Evolutionary conservation across 345 rosid genomes (phyloP).

Genomic region (Barbarea vulgaris): DNA sequence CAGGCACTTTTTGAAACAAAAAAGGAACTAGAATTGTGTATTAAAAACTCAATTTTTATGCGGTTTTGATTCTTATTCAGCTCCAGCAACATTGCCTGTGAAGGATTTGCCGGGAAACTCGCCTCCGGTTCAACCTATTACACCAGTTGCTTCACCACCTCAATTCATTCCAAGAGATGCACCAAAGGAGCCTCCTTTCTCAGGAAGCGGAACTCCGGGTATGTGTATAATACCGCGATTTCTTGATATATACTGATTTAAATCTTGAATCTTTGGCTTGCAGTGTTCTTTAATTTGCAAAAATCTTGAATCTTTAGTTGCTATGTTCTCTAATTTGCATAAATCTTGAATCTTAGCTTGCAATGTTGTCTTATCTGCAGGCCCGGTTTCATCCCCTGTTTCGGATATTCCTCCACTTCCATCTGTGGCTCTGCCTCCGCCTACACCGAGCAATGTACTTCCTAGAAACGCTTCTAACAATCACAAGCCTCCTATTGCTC

Average conservation of each 20-base stretch:
- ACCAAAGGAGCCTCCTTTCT: constrained; percentile 37
- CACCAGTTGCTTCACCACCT: constrained; percentile 34
- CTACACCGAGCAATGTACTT: constrained; percentile 31
- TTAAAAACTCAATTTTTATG: not conserved
- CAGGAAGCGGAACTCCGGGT: constrained; percentile 32
- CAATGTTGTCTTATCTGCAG: constrained; percentile 30
- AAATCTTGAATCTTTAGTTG: constrained; percentile 5
- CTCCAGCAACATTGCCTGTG: constrained; percentile 31
- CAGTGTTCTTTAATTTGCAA: not conserved
- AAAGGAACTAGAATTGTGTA: not conserved
- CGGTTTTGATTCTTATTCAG: constrained; percentile 9
- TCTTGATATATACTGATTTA: not conserved
- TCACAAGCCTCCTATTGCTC: constrained; percentile 40
- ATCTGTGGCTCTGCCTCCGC: constrained; percentile 39
- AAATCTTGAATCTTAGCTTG: constrained; percentile 1
- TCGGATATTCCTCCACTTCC: constrained; percentile 38
- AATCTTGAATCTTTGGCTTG: constrained; percentile 18
- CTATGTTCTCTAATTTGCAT: not conserved
- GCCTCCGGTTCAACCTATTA: constrained; percentile 33
- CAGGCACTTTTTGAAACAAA: not conserved
- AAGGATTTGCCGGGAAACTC: constrained; percentile 27
- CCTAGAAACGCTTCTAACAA: constrained; percentile 27
- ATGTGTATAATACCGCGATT: not conserved
- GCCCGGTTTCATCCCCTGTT: constrained; percentile 31
- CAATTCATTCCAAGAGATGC: constrained; percentile 30